Base-by-base conservation (phyloP, 1,284 basidiomycete species). In the Apiotrichum domesticum region DNA sequence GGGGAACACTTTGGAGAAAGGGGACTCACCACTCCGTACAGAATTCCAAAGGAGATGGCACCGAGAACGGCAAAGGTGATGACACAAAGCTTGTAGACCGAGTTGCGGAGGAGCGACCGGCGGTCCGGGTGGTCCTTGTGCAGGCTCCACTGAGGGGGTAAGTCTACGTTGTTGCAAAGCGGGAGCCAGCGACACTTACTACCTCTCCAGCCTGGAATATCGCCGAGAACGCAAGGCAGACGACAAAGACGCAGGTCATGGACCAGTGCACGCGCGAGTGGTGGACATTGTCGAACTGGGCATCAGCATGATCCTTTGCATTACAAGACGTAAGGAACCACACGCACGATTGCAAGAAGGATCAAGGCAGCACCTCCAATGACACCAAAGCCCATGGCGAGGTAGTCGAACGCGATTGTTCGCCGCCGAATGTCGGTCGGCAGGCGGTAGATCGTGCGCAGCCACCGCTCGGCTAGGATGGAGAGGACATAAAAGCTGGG, bases 181-280 rank as follows among this genome's bases (percentile, higher is more conserved):
- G 14, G 3, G 15, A 41, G 11, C 10, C 6, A 6, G 2, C 37
- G 15, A 70, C 57, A 64, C 72, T 68, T 53, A 77, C 73, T 40
- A 80, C 66, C 62, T 81, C 77, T 35, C 73, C 67, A 2, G 77
- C 74, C 61, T 81, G 80, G 66, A 78, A 78, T 46, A 79, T 70
- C 35, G 80, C 80, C 11, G 75, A 77, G 13, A 81, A 56, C 13
- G 79, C 80, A 9, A 79, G 71, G 52, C 72, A 73, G 37, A 78
- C 73, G 54, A 82, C 70, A 63, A 81, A 82, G 50, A 81, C 68
- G 14, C 75, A 56, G 0, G 80, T 78, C 73, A 79, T 77, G 34
- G 66, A 64, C 79, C 80, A 80, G 64, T 82, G 80, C 2, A 79
- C 70, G 0, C 54, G 74, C 13, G 71, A 67, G 66, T 79, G 74